Percentiles rank a stretch among this genome's conserved stretches.
Evolutionary conservation across 169 alveolate genomes (phyloP).

Genomic region (Theileria equi): DNA sequence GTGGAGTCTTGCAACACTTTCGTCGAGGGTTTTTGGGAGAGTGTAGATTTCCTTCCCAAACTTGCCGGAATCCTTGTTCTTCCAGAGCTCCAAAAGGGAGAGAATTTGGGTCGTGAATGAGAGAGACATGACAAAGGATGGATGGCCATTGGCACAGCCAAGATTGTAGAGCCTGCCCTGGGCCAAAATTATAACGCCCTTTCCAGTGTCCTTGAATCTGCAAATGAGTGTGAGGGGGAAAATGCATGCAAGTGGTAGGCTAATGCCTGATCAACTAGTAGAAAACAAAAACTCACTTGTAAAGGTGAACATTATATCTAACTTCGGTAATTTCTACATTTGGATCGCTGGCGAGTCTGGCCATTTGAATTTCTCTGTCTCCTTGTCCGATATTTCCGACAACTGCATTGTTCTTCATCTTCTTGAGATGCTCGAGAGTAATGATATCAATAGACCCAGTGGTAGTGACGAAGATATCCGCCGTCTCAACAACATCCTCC

Average conservation of each 20-base stretch:
- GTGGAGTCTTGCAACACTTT: slow-evolving; percentile 95
- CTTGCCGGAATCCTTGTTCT: slow-evolving; percentile 60
- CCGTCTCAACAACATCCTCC: slow-evolving; percentile 87
- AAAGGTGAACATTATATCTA: slow-evolving; percentile 92
- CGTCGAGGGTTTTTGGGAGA: slow-evolving; percentile 95
- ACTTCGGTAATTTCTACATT: slow-evolving; percentile 88
- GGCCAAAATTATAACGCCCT: slow-evolving; percentile 91
- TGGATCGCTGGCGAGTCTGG: slow-evolving; percentile 84
- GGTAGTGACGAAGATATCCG: slow-evolving; percentile 93
- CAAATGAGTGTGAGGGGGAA: background rate
- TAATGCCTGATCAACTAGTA: too few relatives aligned
- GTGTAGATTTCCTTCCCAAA: slow-evolving; percentile 83
- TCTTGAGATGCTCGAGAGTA: slow-evolving; percentile 89
- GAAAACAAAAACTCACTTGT: too few relatives aligned
- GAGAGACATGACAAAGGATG: slow-evolving; percentile 97
- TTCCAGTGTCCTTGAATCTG: slow-evolving; percentile 77
- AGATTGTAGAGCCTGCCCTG: slow-evolving; percentile 96
- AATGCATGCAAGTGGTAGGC: slow-evolving; percentile 20
- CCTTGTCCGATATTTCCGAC: slow-evolving; percentile 97
- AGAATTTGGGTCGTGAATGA: slow-evolving; percentile 94
- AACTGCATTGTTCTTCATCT: slow-evolving; percentile 97
- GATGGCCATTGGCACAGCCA: slow-evolving; percentile 99
- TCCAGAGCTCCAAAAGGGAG: slow-evolving; percentile 77
- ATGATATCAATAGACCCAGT: slow-evolving; percentile 95
- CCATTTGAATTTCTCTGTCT: slow-evolving; percentile 95